Evolutionary conservation across 2,329 filamentous ascomycete genomes (phyloP), one percentile per base, ranked within the genome.

Genomic region (Pyricularia sp.): DNA sequence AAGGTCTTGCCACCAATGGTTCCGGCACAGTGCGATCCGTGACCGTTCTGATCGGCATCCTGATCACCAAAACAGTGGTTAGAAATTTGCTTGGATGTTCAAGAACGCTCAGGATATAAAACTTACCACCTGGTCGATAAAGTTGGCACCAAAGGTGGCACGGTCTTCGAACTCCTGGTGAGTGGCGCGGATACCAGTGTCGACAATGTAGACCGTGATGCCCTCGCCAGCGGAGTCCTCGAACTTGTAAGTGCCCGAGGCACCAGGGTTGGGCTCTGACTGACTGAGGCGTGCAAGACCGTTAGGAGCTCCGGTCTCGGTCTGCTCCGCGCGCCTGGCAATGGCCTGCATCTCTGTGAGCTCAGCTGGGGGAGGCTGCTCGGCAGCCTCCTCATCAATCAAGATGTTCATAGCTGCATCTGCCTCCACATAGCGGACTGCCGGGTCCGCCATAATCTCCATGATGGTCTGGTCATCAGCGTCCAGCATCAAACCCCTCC

Each of bases 11-110:
- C 86, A 26, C 80, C 88, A 63, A 89, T 85, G 20, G 86, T 90
- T 28, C 86, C 88, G 11, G 86, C 83, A 30, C 88, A 86, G 78
- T 90, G 88, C 69, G 82, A 87, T 59, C 88, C 88, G 77, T 90
- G 88, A 14, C 88, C 88, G 73, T 88, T 86, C 72, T 84, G 81
- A 68, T 89, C 86, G 4, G 81, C 81, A 73, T 87, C 58, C 68
- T 69, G 23, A 36, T 33, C 28, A 61, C 65, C 33, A 30, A 25
- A 26, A 20, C 28, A n/a, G 26, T 25, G 11, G 25, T 12, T 61
- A 26, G 23, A 61, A 42, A 68, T 26, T 10, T 25, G 17, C 5
- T n/a, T 11, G 9, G n/a, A 28, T 3, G 7, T 30, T 12, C 25
- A 33, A n/a, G 25, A n/a, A 11, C 2, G 66, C 20, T 17, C 12